Evolutionary conservation across 2,329 filamentous ascomycete species (phyloP).

Genomic region (Peltaster fructicola): DNA sequence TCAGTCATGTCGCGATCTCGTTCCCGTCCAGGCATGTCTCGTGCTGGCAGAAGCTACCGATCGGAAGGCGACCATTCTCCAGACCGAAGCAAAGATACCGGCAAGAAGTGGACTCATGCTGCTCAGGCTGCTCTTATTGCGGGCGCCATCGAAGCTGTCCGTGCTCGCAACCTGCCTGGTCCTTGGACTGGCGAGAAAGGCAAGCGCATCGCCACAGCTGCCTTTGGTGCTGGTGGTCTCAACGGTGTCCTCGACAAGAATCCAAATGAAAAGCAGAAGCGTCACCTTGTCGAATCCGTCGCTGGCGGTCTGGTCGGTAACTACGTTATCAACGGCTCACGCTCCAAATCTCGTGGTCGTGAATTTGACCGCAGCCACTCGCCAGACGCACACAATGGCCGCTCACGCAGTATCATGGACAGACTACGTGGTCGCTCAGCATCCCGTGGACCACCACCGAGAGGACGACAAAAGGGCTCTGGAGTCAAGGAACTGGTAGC

Average conservation of each 20-base stretch:
- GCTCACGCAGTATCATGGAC: constrained; percentile 32
- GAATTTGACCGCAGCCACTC: constrained; percentile 20
- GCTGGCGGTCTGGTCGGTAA: constrained; percentile 77
- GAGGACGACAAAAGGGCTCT: constrained; percentile 16
- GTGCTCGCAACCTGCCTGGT: constrained; percentile 72
- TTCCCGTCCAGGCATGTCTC: constrained; percentile 28
- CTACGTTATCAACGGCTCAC: constrained; percentile 66
- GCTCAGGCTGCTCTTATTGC: constrained; percentile 82
- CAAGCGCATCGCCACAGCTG: constrained; percentile 78
- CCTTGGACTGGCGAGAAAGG: constrained; percentile 84
- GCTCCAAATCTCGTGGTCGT: constrained; percentile 45
- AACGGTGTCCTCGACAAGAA: constrained; percentile 56
- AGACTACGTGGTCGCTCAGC: constrained; percentile 33
- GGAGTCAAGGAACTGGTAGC: constrained; percentile 32
- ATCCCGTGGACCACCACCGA: constrained; percentile 28
- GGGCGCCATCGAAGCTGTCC: constrained; percentile 82
- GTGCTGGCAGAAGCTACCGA: constrained; percentile 30
- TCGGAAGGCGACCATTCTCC: constrained; percentile 33
- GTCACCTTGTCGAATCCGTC: constrained; percentile 70
- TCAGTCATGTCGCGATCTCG: constrained; percentile 28
- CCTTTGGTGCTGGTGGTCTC: constrained; percentile 67
- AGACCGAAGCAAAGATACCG: constrained; percentile 31
- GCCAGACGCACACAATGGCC: constrained; percentile 14
- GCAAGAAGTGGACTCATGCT: constrained; percentile 46
- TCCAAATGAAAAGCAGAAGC: constrained; percentile 55